Evolutionary conservation across 148 eudicot genomes (phyloP), one percentile per base, ranked within the genome.

Genomic region (Chenopodium berlandieri): DNA sequence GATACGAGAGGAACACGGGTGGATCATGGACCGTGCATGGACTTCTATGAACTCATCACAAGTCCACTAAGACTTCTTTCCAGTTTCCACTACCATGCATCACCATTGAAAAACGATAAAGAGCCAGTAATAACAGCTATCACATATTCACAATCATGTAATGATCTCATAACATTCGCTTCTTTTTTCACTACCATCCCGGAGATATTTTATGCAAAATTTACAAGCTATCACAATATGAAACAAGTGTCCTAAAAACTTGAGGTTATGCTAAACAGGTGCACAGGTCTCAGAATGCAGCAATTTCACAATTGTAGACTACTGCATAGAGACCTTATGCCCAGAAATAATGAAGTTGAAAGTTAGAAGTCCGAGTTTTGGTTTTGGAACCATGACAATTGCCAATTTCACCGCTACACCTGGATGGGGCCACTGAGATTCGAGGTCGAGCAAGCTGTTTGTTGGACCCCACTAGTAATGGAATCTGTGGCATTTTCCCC

Each of bases 371-470:
- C 3, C 54, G 12, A 13, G 54, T 50, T 50, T 13, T 48, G 52
- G 14, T 50, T 6, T 79, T 89, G 22, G 80, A 80, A 71, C 81
- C 83, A 0, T 78, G 84, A 63, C 78, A 85, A 63, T 66, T 86
- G 22, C 52, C 88, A 37, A 75, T 79, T 80, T 84, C 73, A 58
- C 79, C 4, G 80, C 83, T 34, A 86, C 84, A 30, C 37, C 77
- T 12, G 78, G 81, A 27, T 86, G 91, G 88, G 73, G 77, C 46
- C 88, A 90, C 25, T 80, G 88, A 63, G 82, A 82, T 88, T 58
- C 85, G 89, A 88, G 87, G 83, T 32, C 79, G 88, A 75, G 85
- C 90, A 9, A 85, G 87, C 32, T 85, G 89, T 76, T 73, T 78
- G 27, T 90, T 90, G 62, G 88, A 88, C 87, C 63, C 63, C 12